Evolutionary conservation across 2,329 filamentous ascomycete species (phyloP).

Genomic region (Sporothrix mexicana): DNA sequence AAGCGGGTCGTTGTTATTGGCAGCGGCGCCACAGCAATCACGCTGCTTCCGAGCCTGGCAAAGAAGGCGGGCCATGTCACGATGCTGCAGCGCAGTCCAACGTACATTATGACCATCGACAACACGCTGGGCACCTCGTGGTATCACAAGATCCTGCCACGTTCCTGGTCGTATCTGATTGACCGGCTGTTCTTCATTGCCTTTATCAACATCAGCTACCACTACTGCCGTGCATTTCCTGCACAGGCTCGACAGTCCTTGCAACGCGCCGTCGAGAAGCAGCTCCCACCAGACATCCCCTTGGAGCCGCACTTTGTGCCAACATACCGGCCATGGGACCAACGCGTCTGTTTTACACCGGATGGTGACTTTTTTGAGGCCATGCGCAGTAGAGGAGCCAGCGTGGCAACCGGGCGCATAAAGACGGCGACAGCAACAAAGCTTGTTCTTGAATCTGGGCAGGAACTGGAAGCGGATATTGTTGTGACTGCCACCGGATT

Average conservation of each 20-base stretch:
- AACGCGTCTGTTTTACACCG: slow-evolving; percentile 71
- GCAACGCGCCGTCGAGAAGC: not conserved
- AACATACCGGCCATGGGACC: slow-evolving; percentile 70
- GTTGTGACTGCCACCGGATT: slow-evolving; percentile 70
- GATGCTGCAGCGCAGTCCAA: slow-evolving; percentile 79
- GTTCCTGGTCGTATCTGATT: slow-evolving; percentile 55
- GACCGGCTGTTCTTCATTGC: slow-evolving; percentile 58
- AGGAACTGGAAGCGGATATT: slow-evolving; percentile 60
- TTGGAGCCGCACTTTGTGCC: slow-evolving; percentile 67
- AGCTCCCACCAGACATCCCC: not conserved
- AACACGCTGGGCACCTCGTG: slow-evolving; percentile 55
- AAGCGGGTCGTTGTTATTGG: slow-evolving; percentile 77
- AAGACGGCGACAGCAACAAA: slow-evolving; percentile 49
- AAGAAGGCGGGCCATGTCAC: slow-evolving; percentile 70
- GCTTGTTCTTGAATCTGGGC: slow-evolving; percentile 53
- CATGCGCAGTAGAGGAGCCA: slow-evolving; percentile 46
- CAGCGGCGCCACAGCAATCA: slow-evolving; percentile 78
- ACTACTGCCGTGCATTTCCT: slow-evolving; percentile 58
- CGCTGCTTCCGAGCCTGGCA: slow-evolving; percentile 72
- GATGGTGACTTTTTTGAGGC: slow-evolving; percentile 59
- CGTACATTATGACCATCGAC: slow-evolving; percentile 65
- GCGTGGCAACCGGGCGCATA: slow-evolving; percentile 54
- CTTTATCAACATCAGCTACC: slow-evolving; percentile 42
- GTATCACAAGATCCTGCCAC: slow-evolving; percentile 53
- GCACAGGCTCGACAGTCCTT: slow-evolving; percentile 49